Base-by-base conservation (phyloP, 73 alveolate species). In the Stentor coeruleus region DNA sequence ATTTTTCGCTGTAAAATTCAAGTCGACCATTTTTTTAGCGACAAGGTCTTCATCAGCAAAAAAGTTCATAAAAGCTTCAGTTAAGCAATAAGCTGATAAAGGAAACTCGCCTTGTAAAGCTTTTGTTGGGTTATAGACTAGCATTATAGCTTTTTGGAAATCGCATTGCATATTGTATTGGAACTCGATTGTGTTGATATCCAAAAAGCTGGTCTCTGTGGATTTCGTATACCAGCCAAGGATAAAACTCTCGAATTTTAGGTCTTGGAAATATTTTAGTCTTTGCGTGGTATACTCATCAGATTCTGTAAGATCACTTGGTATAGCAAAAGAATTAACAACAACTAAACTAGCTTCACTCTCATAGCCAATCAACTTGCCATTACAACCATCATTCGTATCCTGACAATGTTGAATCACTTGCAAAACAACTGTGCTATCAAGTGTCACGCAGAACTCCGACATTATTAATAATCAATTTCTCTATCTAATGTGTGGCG, bases 381-480 rank as follows among this genome's bases (percentile, higher is more conserved):
- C 79, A 33, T 11, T 26, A 33, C 49, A 20, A 11, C 26, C 14
- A 2, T 20, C 41, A 66, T 66, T 31, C 0, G 79, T 26, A 33
- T 66, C 79, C 33, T 66, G 79, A 33, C 79, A 66, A 31, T 66
- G 79, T 2, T 66, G 79, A 33, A 66, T 66, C 33, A 66, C 3
- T 66, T 66, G n/a, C 40, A 66, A 31, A 33, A 66, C 40, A 26
- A 66, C 79, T 66, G 79, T 66, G n/a, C 79, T 31, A 11, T 66
- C 79, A 14, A 66, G 37, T 20, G 11, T 66, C 2, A 66, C 79
- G 37, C 42, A 66, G 1, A 66, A 66, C n/a, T 66, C 79, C 33
- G 79, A 66, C 79, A 66, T 66, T 66, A n/a, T n/a, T n/a, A n/a
- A n/a, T n/a, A n/a, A n/a, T n/a, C n/a, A n/a, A n/a, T n/a, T n/a